phyloP scores from a whole-genome alignment of 2,329 filamentous ascomycete genomes.

The Onygenales sp. region DNA sequence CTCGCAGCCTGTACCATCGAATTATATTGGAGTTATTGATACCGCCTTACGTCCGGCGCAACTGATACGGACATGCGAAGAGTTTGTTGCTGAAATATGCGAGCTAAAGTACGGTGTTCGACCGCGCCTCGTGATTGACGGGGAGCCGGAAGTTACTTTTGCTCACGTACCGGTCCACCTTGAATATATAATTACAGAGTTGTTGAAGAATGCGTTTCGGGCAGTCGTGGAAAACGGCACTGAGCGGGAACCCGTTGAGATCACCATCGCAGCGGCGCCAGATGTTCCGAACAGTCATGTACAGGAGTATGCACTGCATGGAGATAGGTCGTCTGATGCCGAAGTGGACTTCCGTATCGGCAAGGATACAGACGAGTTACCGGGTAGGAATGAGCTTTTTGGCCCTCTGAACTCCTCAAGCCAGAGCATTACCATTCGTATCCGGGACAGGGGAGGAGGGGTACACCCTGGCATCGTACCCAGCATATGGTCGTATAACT shows the following conservation, averaged over 20 bases:
- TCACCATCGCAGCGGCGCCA: slow-evolving; percentile 73
- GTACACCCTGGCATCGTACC: slow-evolving; percentile 75
- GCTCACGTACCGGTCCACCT: slow-evolving; percentile 92
- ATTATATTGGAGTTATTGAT: slow-evolving; percentile 92
- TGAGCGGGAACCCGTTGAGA: slow-evolving; percentile 71
- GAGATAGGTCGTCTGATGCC: slow-evolving; percentile 13
- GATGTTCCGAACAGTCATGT: slow-evolving; percentile 33
- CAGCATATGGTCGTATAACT: slow-evolving; percentile 94
- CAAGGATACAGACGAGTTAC: slow-evolving; percentile 16
- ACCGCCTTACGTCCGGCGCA: slow-evolving; percentile 73
- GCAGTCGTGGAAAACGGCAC: slow-evolving; percentile 80
- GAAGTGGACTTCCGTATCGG: slow-evolving; percentile 24
- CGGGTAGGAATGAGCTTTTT: slow-evolving; percentile 14
- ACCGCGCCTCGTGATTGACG: slow-evolving; percentile 70
- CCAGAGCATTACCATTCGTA: slow-evolving; percentile 87
- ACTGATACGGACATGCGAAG: slow-evolving; percentile 74
- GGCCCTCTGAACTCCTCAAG: slow-evolving; percentile 35
- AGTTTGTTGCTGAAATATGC: slow-evolving; percentile 90
- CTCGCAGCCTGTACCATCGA: slow-evolving; percentile 27
- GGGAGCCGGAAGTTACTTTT: slow-evolving; percentile 78
- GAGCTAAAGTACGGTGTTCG: slow-evolving; percentile 90
- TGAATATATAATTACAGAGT: slow-evolving; percentile 93
- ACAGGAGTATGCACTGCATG: slow-evolving; percentile 15
- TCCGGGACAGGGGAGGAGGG: slow-evolving; percentile 89
- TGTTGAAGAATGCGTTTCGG: slow-evolving; percentile 93